Conservation (phyloP, 805 yeast genomes). For the Myxozyma nipponensis region DNA sequence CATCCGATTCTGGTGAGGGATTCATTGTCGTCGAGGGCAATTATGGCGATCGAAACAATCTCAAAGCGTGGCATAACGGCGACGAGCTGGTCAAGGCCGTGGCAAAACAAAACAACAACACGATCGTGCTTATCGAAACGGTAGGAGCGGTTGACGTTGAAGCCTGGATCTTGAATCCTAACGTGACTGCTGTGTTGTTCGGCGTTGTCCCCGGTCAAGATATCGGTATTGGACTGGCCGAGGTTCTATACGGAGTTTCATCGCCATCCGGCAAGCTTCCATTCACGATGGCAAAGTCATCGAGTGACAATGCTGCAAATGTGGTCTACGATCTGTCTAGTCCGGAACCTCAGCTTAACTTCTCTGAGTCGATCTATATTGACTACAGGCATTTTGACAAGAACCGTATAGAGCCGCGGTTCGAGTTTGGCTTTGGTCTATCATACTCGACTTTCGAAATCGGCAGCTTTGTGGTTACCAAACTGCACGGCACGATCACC, state of each 20-base stretch:
- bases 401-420: conserved; percentile 53
- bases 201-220: conserved; percentile 56
- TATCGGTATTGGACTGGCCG: conserved; percentile 56
- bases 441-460: conserved; percentile 48
- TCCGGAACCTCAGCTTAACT: conserved; percentile 40
- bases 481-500: conserved; percentile 44
- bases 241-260: conserved; percentile 56
- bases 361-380: conserved; percentile 44
- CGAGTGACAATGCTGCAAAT: conserved; percentile 45
- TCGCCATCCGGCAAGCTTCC: conserved; percentile 64
- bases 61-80: conserved; percentile 54
- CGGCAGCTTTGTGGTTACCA: conserved; percentile 41
- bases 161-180: conserved; percentile 51
- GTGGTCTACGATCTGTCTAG: conserved; percentile 32
- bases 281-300: conserved; percentile 56
- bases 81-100: conserved; percentile 51
- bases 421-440: conserved; percentile 60
- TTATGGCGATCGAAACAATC: conserved; percentile 55
- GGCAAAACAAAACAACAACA: conserved; percentile 50
- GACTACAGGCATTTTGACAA: conserved; percentile 60
- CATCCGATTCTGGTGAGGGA: conserved; percentile 58
- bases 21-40: conserved; percentile 55
- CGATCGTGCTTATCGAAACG: conserved; percentile 56
- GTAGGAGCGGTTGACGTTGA: conserved; percentile 62
- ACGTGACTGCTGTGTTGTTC: conserved; percentile 54